phyloP scores from a whole-genome alignment of 306 rosid genomes.

The Medicago lupulina region DNA sequence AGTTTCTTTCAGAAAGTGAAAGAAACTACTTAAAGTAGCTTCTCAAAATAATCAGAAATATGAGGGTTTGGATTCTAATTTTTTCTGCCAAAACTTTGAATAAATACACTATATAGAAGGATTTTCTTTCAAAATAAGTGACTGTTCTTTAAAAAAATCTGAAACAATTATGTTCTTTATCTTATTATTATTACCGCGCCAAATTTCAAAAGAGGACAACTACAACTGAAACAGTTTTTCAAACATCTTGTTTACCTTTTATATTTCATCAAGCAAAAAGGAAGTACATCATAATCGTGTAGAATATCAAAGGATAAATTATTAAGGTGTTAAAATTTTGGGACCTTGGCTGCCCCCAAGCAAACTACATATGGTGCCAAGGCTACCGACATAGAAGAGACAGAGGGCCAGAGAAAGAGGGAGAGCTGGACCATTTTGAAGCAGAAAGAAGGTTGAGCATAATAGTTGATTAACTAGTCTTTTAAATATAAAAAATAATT shows the following conservation, averaged over 20 bases:
- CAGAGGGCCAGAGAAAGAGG: background rate
- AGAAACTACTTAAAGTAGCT: background rate
- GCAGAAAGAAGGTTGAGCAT: constrained; percentile 8
- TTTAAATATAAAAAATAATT: constrained; percentile 11
- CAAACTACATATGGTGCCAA: constrained; percentile 11
- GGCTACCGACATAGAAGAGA: constrained; percentile 25
- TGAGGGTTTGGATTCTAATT: background rate
- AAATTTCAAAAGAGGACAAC: constrained; percentile 27
- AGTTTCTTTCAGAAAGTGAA: background rate
- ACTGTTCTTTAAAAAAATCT: background rate
- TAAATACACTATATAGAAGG: no score
- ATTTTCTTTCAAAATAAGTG: background rate
- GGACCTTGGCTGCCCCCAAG: background rate
- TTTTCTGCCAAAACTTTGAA: background rate
- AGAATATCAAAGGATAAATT: background rate
- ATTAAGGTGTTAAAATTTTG: constrained; percentile 1
- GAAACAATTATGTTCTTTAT: background rate
- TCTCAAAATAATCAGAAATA: background rate
- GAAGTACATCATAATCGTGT: background rate
- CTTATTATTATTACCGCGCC: background rate
- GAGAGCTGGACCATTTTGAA: constrained; percentile 30
- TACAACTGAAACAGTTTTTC: constrained; percentile 11
- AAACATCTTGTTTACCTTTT: constrained; percentile 17
- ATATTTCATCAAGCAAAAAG: constrained; percentile 22
- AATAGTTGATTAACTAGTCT: background rate